These are phyloP conservation scores for Diphasiastrum complanatum DNA, from an alignment of 83 land plant species.

Conservation along the genomic window DNA sequence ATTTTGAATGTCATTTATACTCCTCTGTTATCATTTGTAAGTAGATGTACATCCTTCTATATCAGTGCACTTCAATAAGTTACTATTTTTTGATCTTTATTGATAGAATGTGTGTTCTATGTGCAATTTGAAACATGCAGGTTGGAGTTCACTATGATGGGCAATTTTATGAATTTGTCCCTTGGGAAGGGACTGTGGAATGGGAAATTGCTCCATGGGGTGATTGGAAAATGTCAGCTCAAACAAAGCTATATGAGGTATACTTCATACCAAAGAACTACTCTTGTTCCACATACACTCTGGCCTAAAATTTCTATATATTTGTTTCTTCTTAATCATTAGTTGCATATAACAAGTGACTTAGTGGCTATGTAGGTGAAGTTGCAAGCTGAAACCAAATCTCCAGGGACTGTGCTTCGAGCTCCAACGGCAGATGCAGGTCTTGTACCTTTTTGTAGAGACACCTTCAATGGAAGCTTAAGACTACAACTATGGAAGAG, in stretches of 20 bases:
- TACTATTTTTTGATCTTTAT: too few relatives aligned
- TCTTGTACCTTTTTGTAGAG: constrained; percentile 24
- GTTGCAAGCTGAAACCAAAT: constrained; percentile 20
- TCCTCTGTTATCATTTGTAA: too few relatives aligned
- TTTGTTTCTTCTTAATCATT: too few relatives aligned
- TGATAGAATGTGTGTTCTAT: too few relatives aligned
- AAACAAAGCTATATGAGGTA: constrained; percentile 15
- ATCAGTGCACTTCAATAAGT: too few relatives aligned
- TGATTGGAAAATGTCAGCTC: constrained; percentile 24
- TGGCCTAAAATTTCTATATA: background rate
- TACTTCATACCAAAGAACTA: background rate
- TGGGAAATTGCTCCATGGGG: constrained; percentile 36
- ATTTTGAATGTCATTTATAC: too few relatives aligned
- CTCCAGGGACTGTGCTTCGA: constrained; percentile 19
- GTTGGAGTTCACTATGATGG: constrained; percentile 24
- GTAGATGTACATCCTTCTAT: too few relatives aligned
- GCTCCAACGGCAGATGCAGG: constrained; percentile 28
- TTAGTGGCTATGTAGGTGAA: constrained; percentile 4
- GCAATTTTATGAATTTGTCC: constrained; percentile 32
- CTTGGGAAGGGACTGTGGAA: constrained; percentile 27
- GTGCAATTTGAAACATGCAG: constrained; percentile 1
- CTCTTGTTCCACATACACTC: background rate
- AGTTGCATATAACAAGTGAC: background rate
- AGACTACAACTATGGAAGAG: constrained; percentile 21
- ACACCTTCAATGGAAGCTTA: constrained; percentile 20